Conservation (phyloP, 108 stramenopile species). For the Parietichytrium sp. region DNA sequence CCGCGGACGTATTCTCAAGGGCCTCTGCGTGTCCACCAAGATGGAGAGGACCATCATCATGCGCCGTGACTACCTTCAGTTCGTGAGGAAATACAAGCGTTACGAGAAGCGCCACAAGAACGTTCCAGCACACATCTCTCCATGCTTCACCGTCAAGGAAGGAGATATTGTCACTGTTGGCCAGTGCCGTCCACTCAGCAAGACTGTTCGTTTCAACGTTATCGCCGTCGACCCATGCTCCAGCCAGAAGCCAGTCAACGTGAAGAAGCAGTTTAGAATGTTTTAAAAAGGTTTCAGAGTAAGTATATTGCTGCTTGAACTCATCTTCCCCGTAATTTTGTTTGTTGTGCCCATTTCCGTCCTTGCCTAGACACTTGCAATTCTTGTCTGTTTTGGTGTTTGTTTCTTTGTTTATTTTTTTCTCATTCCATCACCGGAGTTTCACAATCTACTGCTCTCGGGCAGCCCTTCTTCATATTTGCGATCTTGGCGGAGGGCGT, state of each 20-base stretch:
- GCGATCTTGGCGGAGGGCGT: too few relatives aligned
- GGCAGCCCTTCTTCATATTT: too few relatives aligned
- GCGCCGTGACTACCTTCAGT: conserved; percentile 98
- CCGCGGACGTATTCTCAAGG: conserved; percentile 96
- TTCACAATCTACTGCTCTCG: too few relatives aligned
- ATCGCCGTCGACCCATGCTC: conserved; percentile 41
- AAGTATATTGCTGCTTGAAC: not conserved
- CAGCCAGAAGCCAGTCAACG: conserved; percentile 50
- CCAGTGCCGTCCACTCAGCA: conserved; percentile 98
- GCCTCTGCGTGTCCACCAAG: conserved; percentile 97
- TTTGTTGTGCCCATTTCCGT: too few relatives aligned
- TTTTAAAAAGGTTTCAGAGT: conserved; percentile 48
- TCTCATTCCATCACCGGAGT: too few relatives aligned
- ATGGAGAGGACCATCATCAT: conserved; percentile 99
- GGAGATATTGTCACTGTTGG: conserved; percentile 99
- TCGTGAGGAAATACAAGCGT: conserved; percentile 97
- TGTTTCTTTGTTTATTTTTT: too few relatives aligned
- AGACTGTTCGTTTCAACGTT: conserved; percentile 95
- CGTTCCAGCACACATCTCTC: conserved; percentile 94
- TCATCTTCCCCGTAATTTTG: too few relatives aligned
- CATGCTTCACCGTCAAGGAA: conserved; percentile 94
- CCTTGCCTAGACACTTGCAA: too few relatives aligned
- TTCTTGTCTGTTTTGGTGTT: too few relatives aligned
- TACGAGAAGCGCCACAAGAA: conserved; percentile 99
- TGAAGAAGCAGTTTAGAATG: conserved; percentile 71